These are phyloP conservation scores for Colletotrichum filicis DNA, from an alignment of 2,329 filamentous ascomycete genomes.

Conservation along the genomic window DNA sequence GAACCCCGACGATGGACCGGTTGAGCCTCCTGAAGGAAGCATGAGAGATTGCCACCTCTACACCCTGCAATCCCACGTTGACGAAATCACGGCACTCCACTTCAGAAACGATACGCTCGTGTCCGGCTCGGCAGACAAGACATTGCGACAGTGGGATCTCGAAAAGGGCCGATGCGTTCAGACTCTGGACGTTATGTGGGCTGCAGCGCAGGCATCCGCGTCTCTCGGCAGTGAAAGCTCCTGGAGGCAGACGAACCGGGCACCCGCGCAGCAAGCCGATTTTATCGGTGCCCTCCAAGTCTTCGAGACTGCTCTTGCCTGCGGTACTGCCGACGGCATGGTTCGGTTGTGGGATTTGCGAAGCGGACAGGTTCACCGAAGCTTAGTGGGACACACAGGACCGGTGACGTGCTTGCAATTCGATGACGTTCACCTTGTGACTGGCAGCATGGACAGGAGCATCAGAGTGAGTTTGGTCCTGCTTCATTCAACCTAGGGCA, in stretches of 20 bases:
- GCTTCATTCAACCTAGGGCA: background rate
- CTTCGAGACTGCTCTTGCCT: constrained; percentile 94
- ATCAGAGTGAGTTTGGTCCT: constrained; percentile 79
- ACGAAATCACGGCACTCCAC: constrained; percentile 93
- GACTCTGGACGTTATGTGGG: constrained; percentile 97
- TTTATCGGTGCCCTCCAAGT: constrained; percentile 96
- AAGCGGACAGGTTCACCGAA: constrained; percentile 96
- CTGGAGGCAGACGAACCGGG: constrained; percentile 80
- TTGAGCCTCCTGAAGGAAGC: constrained; percentile 80
- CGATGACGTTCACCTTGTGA: constrained; percentile 94
- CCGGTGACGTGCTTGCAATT: constrained; percentile 96
- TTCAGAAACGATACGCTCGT: constrained; percentile 91
- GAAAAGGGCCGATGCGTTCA: constrained; percentile 98
- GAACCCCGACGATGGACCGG: constrained; percentile 73
- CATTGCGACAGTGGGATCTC: constrained; percentile 95
- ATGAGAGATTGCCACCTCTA: constrained; percentile 93
- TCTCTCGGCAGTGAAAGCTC: constrained; percentile 70
- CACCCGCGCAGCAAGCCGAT: constrained; percentile 77
- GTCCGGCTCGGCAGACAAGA: constrained; percentile 97
- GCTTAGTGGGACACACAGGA: constrained; percentile 93
- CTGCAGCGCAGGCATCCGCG: constrained; percentile 87
- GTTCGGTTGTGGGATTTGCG: constrained; percentile 96
- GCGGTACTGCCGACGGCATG: constrained; percentile 97
- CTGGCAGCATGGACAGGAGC: constrained; percentile 90
- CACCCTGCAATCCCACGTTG: constrained; percentile 89